Conservation (phyloP, 73 alveolate genomes). For the Tetrahymena elliotti region DNA sequence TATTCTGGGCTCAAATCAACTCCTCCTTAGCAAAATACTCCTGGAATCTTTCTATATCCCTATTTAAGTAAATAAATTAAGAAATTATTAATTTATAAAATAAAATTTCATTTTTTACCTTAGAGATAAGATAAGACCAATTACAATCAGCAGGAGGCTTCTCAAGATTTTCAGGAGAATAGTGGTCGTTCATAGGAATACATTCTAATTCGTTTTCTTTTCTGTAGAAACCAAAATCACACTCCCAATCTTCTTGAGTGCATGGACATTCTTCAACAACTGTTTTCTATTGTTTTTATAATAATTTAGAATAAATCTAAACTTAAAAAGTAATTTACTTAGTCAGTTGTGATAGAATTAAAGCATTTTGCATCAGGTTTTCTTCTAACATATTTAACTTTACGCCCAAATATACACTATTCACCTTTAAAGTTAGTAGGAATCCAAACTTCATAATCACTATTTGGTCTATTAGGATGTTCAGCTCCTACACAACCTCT, state of each 20-base stretch:
- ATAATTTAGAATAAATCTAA: slow-evolving; percentile 13
- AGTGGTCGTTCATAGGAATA: slow-evolving; percentile 21
- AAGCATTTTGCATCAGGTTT: slow-evolving; percentile 73
- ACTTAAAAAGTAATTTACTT: slow-evolving; percentile 22
- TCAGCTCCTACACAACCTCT: slow-evolving; percentile 75
- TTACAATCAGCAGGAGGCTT: slow-evolving; percentile 56
- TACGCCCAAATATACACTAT: slow-evolving; percentile 75
- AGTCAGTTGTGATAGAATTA: slow-evolving; percentile 44
- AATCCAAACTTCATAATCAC: slow-evolving; percentile 89
- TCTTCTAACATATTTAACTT: slow-evolving; percentile 73
- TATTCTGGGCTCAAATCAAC: not conserved
- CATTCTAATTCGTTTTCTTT: slow-evolving; percentile 51
- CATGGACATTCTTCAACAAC: slow-evolving; percentile 67
- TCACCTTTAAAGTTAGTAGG: slow-evolving; percentile 75
- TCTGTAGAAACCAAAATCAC: slow-evolving; percentile 75
- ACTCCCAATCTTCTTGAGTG: slow-evolving; percentile 82
- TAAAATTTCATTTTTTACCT: not conserved
- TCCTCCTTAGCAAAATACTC: slow-evolving; percentile 73
- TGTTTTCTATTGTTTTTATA: slow-evolving; percentile 41
- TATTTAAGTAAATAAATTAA: slow-evolving; percentile 44
- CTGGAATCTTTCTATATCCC: slow-evolving; percentile 84
- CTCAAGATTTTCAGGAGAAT: slow-evolving; percentile 26
- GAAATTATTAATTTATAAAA: not conserved
- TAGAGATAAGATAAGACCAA: slow-evolving; percentile 17
- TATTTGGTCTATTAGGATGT: slow-evolving; percentile 61